Evolutionary conservation across 176 grass and related monocot species (phyloP).

Genomic region (Pharus latifolius): DNA sequence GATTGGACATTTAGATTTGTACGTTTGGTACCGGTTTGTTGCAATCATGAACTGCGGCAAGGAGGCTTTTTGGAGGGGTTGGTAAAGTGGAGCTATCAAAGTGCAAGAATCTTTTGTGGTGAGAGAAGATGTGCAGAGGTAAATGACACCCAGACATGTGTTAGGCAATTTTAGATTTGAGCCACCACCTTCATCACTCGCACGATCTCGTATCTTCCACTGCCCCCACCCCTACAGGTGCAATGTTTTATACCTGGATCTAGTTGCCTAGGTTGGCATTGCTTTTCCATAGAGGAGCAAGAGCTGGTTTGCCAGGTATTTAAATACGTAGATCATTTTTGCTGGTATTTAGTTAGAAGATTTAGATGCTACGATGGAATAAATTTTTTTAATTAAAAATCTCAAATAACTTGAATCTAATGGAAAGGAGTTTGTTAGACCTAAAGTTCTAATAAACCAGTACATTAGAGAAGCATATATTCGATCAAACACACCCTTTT

Average conservation of each 20-base stretch:
- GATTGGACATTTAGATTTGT: constrained; percentile 6
- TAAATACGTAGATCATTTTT: too few relatives aligned
- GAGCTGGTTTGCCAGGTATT: too few relatives aligned
- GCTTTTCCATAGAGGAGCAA: too few relatives aligned
- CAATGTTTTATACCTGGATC: neutral
- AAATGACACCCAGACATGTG: neutral
- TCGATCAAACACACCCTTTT: too few relatives aligned
- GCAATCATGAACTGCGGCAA: neutral
- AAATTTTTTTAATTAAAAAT: too few relatives aligned
- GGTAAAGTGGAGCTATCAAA: neutral
- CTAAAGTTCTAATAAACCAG: too few relatives aligned
- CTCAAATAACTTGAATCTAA: too few relatives aligned
- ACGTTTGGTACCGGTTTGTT: neutral
- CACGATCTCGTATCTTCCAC: neutral
- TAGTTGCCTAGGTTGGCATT: neutral
- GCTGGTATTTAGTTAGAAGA: too few relatives aligned
- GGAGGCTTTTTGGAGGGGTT: constrained; percentile 3
- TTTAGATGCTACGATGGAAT: too few relatives aligned
- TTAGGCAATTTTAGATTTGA: neutral
- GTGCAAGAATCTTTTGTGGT: neutral
- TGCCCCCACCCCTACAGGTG: neutral
- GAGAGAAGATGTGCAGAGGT: neutral
- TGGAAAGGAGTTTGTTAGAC: too few relatives aligned
- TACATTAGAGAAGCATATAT: too few relatives aligned
- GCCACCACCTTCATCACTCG: neutral